Conservation (phyloP, 176 grass and related monocot species). For the Triticum aestivum region DNA sequence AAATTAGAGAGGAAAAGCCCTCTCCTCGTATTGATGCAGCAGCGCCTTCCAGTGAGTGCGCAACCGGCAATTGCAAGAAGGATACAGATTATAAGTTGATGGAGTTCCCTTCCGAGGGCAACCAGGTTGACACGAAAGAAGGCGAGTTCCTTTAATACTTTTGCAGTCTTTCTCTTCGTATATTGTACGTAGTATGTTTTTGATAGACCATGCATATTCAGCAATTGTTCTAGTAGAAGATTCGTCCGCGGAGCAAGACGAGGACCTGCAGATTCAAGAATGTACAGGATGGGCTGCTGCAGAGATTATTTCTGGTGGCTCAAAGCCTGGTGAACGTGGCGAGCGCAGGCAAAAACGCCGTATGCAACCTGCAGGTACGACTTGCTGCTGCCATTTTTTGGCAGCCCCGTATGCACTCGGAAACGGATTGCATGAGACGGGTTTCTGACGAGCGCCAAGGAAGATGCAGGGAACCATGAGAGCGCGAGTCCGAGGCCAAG, state of each 20-base stretch:
- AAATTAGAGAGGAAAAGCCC: background rate
- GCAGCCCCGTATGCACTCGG: background rate
- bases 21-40: background rate
- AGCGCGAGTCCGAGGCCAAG: conserved; percentile 17
- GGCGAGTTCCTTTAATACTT: background rate
- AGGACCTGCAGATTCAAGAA: background rate
- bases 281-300: background rate
- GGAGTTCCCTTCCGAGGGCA: background rate
- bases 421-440: background rate
- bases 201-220: background rate
- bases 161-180: background rate
- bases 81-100: background rate
- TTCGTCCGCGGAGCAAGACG: background rate
- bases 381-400: background rate
- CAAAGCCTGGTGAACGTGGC: background rate
- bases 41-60: background rate
- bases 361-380: background rate
- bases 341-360: background rate
- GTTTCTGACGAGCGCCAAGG: background rate
- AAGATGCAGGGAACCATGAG: conserved; percentile 20
- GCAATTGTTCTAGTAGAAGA: background rate
- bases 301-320: background rate
- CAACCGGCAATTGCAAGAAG: background rate
- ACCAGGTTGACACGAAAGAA: conserved; percentile 9
- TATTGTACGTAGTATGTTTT: background rate